Percentiles rank a stretch among this genome's conserved stretches.
These are phyloP conservation scores for Geotrichum klebahnii DNA, from an alignment of 1,139 yeast genomes.

Conservation along the genomic window DNA sequence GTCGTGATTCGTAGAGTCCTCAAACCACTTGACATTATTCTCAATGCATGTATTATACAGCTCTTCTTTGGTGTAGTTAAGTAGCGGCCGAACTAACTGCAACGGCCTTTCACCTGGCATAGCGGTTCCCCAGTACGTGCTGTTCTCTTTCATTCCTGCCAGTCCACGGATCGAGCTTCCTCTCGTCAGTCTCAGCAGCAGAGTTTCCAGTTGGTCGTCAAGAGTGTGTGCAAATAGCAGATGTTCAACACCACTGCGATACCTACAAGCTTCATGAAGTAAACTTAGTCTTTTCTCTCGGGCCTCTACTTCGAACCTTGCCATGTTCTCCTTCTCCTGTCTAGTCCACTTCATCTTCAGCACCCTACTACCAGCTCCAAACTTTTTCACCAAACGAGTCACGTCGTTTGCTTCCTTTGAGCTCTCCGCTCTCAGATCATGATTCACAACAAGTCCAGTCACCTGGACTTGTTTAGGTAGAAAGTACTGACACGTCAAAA, in stretches of 20 bases:
- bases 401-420: slow-evolving; percentile 48
- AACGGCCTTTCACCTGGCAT: slow-evolving; percentile 27
- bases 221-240: slow-evolving; percentile 62
- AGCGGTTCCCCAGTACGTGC: slow-evolving; percentile 28
- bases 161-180: slow-evolving; percentile 62
- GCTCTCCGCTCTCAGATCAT: slow-evolving; percentile 49
- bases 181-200: slow-evolving; percentile 50
- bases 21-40: slow-evolving; percentile 54
- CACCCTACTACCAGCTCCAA: slow-evolving; percentile 46
- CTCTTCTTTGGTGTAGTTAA: slow-evolving; percentile 45
- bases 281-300: slow-evolving; percentile 50
- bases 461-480: slow-evolving; percentile 36
- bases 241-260: slow-evolving; percentile 32
- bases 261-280: slow-evolving; percentile 42
- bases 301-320: slow-evolving; percentile 28
- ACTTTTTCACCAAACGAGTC: slow-evolving; percentile 37
- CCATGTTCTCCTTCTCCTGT: slow-evolving; percentile 21
- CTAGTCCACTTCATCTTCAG: slow-evolving; percentile 39
- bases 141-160: slow-evolving; percentile 38
- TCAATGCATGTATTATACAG: slow-evolving; percentile 47
- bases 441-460: slow-evolving; percentile 57
- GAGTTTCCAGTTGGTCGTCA: slow-evolving; percentile 73
- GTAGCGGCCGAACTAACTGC: slow-evolving; percentile 51
- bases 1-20: slow-evolving; percentile 62
- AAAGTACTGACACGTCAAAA: slow-evolving; percentile 42